Evolutionary conservation across 2,329 filamentous ascomycete species (phyloP).

Genomic region (Colletotrichum navitas): DNA sequence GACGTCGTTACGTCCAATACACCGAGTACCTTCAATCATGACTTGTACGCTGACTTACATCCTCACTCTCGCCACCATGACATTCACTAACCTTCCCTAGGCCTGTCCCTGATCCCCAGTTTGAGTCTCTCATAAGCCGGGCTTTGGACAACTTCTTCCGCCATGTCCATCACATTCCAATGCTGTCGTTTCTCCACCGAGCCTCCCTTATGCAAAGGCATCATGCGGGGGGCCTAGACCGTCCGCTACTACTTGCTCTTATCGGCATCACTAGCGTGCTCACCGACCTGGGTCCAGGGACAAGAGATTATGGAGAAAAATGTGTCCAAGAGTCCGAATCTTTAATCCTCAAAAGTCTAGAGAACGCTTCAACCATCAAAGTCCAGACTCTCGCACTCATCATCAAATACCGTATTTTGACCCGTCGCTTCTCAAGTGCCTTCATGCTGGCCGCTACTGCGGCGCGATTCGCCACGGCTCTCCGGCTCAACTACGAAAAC

Average conservation of each 20-base stretch:
- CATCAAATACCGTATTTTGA: slow-evolving; percentile 62
- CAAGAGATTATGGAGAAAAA: slow-evolving; percentile 64
- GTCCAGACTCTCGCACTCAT: slow-evolving; percentile 59
- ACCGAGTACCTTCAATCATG: slow-evolving; percentile 51
- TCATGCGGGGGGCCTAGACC: slow-evolving; percentile 68
- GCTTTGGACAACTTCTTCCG: slow-evolving; percentile 70
- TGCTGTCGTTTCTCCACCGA: slow-evolving; percentile 70
- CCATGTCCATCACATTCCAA: slow-evolving; percentile 70
- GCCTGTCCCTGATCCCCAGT: slow-evolving; percentile 55
- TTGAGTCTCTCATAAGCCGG: slow-evolving; percentile 63
- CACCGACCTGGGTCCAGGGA: slow-evolving; percentile 66
- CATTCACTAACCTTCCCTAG: slow-evolving; percentile 43
- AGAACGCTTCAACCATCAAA: slow-evolving; percentile 68
- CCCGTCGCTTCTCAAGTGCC: slow-evolving; percentile 59
- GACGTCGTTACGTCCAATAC: slow-evolving; percentile 51
- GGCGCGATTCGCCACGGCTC: slow-evolving; percentile 61
- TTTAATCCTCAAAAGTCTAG: slow-evolving; percentile 65
- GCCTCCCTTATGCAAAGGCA: slow-evolving; percentile 72
- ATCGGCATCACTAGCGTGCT: slow-evolving; percentile 69
- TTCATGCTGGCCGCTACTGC: slow-evolving; percentile 62
- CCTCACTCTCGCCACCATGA: no score
- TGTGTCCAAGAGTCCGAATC: slow-evolving; percentile 68
- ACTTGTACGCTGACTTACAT: slow-evolving; percentile 49
- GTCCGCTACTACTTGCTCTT: slow-evolving; percentile 65
- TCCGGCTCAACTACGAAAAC: slow-evolving; percentile 64